phyloP scores from a whole-genome alignment of 2,329 filamentous ascomycete genomes.

The Fonsecaea multimorphosa region DNA sequence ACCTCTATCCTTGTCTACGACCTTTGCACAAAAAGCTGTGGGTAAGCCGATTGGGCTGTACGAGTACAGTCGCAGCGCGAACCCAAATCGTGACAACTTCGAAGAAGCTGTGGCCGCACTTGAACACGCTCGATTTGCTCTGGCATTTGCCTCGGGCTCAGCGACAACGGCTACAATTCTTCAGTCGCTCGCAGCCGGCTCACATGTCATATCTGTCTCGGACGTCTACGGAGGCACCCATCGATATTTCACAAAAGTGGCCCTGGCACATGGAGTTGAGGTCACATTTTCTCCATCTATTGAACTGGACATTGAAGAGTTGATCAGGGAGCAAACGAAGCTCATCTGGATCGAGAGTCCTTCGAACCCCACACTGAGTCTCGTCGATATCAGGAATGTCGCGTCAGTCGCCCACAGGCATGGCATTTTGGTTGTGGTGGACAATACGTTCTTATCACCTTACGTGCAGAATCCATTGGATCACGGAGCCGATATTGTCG shows the following conservation, averaged over 20 bases:
- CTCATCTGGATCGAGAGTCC: conserved; percentile 97
- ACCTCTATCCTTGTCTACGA: conserved; percentile 94
- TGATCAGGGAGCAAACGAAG: conserved; percentile 85
- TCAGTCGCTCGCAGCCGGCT: conserved; percentile 86
- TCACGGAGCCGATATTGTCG: conserved; percentile 93
- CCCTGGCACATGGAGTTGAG: conserved; percentile 87
- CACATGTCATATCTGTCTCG: conserved; percentile 93
- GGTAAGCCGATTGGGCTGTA: conserved; percentile 86
- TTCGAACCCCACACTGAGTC: conserved; percentile 88
- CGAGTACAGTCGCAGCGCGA: conserved; percentile 92
- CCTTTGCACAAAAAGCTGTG: conserved; percentile 88
- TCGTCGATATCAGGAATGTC: conserved; percentile 91
- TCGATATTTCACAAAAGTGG: conserved; percentile 98
- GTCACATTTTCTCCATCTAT: conserved; percentile 95
- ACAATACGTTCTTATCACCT: conserved; percentile 97
- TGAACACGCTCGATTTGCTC: conserved; percentile 88
- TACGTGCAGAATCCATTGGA: conserved; percentile 97
- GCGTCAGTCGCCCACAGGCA: conserved; percentile 81
- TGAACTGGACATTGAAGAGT: conserved; percentile 80
- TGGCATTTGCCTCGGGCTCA: conserved; percentile 93
- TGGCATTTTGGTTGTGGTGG: conserved; percentile 94
- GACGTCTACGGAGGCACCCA: conserved; percentile 99
- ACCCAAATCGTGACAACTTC: conserved; percentile 95
- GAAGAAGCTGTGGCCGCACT: conserved; percentile 89
- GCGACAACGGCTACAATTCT: conserved; percentile 92